Base-by-base conservation (phyloP, 805 yeast genomes). In the Barnettozyma californica region DNA sequence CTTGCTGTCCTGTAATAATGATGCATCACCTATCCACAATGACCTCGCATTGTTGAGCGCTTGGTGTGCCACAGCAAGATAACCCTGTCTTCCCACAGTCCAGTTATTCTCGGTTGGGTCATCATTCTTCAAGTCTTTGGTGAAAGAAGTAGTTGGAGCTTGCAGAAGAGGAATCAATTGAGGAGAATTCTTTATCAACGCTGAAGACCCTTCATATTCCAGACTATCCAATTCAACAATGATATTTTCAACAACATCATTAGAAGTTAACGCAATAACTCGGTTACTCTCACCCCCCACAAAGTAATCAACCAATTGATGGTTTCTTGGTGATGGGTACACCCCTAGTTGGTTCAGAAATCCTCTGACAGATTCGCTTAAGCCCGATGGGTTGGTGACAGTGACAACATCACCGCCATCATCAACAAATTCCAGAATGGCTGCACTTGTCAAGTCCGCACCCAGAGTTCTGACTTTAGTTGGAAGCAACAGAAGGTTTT, bases 301-400 rank as follows among this genome's bases (percentile, higher is more conserved):
- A 25, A 88, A 88, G 64, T 85, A 83, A 65, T 90, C 96, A 8
- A 74, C 64, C 40, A 84, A 68, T 46, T 70, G 65, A 63, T 78
- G 81, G 44, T 80, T 83, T 61, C 80, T 85, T 50, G 96, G 95
- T 43, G 94, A 77, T 49, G 97, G 87, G 59, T 73, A 78, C 45
- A 94, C 82, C 29, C 97, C 99, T 54, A 91, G 68, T 63, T 91
- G 89, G 59, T 81, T 79, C 54, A 88, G 75, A 58, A 85, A 83
- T 3, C 76, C 69, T 51, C 88, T 79, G 31, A 85, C 67, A 18
- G 83, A 77, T 23, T 85, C 87, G 36, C 84, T 79, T 14, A 74
- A 60, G 16, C 76, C 78, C 9, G 58, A 53, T 20, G 83, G 76
- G 35, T 76, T 67, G 0, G 84, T 76, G 13, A 88, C 70, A 13